A percentile compares a stretch with the other conserved stretches of the same genome.
phyloP scores from a whole-genome alignment of 2,329 filamentous ascomycete genomes.

The Penicillium vulpinum region DNA sequence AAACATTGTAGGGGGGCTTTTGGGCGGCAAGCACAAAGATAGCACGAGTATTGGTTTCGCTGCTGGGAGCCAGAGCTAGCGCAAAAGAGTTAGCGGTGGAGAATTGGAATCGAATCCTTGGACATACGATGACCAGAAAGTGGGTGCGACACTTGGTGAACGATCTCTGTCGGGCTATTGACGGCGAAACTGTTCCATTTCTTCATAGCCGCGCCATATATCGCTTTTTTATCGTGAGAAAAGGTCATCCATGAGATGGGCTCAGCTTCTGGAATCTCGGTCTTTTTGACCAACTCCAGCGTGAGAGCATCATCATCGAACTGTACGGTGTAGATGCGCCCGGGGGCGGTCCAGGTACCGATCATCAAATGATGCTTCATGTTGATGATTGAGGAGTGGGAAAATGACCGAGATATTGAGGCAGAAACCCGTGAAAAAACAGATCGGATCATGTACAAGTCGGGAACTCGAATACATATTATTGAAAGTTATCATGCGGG shows the following conservation, averaged over 20 bases:
- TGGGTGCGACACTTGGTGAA: conserved; percentile 71
- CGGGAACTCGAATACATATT: conserved; percentile 12
- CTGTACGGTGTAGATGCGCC: conserved; percentile 83
- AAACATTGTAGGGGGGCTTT: conserved; percentile 76
- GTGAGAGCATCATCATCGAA: conserved; percentile 81
- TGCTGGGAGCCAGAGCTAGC: conserved; percentile 65
- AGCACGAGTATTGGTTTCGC: conserved; percentile 77
- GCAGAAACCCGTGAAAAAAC: conserved; percentile 5
- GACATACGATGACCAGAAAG: conserved; percentile 70
- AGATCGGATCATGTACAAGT: conserved; percentile 18
- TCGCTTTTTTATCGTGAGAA: conserved; percentile 78
- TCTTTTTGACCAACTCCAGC: conserved; percentile 74
- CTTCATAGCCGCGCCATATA: conserved; percentile 91
- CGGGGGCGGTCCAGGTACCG: conserved; percentile 86
- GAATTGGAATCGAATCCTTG: neutral
- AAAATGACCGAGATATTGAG: conserved; percentile 14
- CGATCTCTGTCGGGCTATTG: conserved; percentile 71
- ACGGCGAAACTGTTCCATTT: conserved; percentile 85
- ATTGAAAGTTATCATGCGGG: conserved; percentile 20
- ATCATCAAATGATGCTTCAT: conserved; percentile 93
- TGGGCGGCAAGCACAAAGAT: conserved; percentile 83
- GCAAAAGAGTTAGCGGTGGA: neutral
- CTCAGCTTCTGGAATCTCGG: conserved; percentile 76
- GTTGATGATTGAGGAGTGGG: conserved; percentile 28
- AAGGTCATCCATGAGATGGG: conserved; percentile 95